Base-by-base conservation (phyloP, 805 yeast genomes). In the Trichomonascus vanleenenianus region DNA sequence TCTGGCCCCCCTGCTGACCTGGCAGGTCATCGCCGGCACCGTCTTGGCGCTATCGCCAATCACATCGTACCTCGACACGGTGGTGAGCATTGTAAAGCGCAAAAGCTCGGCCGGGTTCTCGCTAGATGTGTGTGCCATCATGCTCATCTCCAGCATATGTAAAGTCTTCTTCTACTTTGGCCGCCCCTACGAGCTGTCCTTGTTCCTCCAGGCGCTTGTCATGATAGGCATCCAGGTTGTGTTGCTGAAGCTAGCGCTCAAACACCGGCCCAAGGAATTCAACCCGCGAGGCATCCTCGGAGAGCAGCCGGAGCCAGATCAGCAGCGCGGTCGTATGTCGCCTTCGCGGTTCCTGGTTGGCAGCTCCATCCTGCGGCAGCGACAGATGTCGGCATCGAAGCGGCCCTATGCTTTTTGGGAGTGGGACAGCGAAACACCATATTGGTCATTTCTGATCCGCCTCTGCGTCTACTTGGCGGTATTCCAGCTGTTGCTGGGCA, bases 111-210 rank as follows among this genome's bases (percentile, higher is more conserved):
- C 76, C 18, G 97, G 96, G 18, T 87, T 88, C 58, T 83, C 95
- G 3, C 70, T 87, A n/a, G 97, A 89, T 63, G 85, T 89, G 9
- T 89, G 96, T 64, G 89, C 87, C 5, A 85, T 95, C 5, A 87
- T 89, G 95, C 61, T 88, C 50, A 71, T 86, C 51, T 81, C 95
- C 1, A 75, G 87, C 36, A 75, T 79, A 3, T 65, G 87, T 39
- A 71, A 94, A 52, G 80, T 88, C 22, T 77, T 79, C 46, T 88
- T 85, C 66, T 89, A 83, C 67, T 62, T 83, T 50, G 80, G 85
- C 42, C 75, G 81, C 39, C 95, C 95, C 0, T 88, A 81, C 59
- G 96, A 88, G 60, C 62, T 75, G n/a, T 76, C 94, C 2, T 64
- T 88, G 36, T 67, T 88, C 37, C 66, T 91, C 50, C 97, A 89